phyloP scores from a whole-genome alignment of 257 asterid species.

The Linaria vulgaris region DNA sequence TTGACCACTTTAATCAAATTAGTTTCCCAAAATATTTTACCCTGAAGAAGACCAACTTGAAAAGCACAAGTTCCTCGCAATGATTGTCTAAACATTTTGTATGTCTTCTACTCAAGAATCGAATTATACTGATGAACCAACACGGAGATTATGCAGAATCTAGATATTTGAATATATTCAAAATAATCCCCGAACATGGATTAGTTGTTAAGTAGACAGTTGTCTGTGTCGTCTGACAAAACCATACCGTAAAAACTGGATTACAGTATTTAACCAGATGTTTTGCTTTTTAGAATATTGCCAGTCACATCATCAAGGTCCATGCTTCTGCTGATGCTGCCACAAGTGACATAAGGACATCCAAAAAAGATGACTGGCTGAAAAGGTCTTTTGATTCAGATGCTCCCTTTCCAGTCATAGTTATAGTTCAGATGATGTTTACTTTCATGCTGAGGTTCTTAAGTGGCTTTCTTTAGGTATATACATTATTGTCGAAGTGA shows the following conservation, averaged over 20 bases:
- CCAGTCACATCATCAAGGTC: conserved; percentile 83
- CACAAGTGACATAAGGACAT: conserved; percentile 48
- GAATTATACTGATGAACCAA: no score
- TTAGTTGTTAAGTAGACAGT: background rate
- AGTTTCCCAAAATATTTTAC: conserved; percentile 11
- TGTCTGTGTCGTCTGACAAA: conserved; percentile 12
- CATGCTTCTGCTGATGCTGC: conserved; percentile 92
- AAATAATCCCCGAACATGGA: background rate
- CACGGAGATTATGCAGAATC: background rate
- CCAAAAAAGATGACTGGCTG: conserved; percentile 92
- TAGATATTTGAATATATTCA: background rate
- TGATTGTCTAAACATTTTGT: background rate
- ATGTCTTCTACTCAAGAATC: background rate
- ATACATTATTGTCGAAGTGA: conserved; percentile 82
- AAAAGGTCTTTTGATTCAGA: conserved; percentile 53
- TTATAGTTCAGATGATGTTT: conserved; percentile 1
- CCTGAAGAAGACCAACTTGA: background rate
- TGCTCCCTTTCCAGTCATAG: conserved; percentile 6
- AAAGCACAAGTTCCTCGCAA: background rate
- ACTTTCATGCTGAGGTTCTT: conserved; percentile 25
- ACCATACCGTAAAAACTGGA: conserved; percentile 16
- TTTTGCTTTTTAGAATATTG: conserved; percentile 61
- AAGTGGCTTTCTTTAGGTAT: conserved; percentile 53
- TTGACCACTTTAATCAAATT: background rate
- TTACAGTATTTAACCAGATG: conserved; percentile 28